Conservation (phyloP, 257 asterid genomes). For the Thymus quinquecostatus region DNA sequence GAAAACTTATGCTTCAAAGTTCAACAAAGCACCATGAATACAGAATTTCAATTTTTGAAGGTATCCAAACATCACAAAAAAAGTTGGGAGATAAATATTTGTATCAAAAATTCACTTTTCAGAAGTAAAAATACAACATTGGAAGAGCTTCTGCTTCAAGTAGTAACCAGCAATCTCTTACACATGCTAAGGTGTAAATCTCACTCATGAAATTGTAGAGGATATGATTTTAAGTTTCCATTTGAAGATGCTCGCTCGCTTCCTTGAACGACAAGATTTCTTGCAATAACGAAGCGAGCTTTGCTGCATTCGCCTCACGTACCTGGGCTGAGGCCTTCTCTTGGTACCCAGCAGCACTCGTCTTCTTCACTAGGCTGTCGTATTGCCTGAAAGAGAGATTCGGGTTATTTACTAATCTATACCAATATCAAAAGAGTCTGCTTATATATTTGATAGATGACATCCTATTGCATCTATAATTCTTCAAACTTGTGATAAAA, state of each 20-base stretch:
- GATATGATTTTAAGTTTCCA: constrained; percentile 34
- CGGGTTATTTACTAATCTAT: neutral
- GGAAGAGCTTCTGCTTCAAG: neutral
- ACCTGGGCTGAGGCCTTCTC: constrained; percentile 71
- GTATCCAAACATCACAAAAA: neutral
- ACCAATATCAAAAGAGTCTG: too few relatives aligned
- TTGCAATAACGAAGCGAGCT: constrained; percentile 55
- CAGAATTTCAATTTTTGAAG: too few relatives aligned
- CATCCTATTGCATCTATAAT: too few relatives aligned
- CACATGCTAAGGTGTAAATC: neutral
- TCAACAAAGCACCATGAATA: too few relatives aligned
- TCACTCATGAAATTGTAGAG: neutral
- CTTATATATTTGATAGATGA: too few relatives aligned
- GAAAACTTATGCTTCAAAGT: too few relatives aligned
- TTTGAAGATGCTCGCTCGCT: constrained; percentile 59
- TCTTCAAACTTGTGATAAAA: too few relatives aligned
- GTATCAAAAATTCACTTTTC: neutral
- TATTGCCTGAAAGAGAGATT: constrained; percentile 63
- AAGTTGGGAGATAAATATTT: neutral
- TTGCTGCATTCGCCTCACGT: constrained; percentile 60
- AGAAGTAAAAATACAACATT: neutral
- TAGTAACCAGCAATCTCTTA: neutral
- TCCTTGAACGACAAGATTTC: constrained; percentile 61
- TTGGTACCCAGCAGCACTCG: constrained; percentile 62
- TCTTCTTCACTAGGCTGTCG: constrained; percentile 55